phyloP scores from a whole-genome alignment of 2,329 filamentous ascomycete species.

The Lachnellula occidentalis region DNA sequence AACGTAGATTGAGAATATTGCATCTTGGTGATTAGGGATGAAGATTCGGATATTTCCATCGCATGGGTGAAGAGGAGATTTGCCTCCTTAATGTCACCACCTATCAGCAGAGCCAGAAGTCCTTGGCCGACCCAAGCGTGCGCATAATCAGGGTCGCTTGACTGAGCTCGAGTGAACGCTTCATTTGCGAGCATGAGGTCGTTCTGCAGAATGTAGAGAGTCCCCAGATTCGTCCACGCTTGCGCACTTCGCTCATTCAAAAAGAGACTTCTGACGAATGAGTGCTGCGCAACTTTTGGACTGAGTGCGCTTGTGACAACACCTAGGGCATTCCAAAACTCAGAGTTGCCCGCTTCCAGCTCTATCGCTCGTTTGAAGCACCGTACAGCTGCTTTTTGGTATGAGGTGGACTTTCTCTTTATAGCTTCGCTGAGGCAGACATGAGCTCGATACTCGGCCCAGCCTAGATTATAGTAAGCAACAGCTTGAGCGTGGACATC shows the following conservation, averaged over 20 bases:
- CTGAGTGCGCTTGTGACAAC: constrained; percentile 85
- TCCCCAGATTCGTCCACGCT: constrained; percentile 86
- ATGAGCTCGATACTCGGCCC: constrained; percentile 83
- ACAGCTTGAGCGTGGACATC: constrained; percentile 87
- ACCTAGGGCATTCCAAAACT: constrained; percentile 96
- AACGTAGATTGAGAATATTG: constrained; percentile 80
- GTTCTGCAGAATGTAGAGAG: constrained; percentile 76
- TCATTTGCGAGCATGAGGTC: constrained; percentile 84
- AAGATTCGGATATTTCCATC: constrained; percentile 83
- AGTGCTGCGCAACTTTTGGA: constrained; percentile 83
- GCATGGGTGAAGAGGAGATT: constrained; percentile 86
- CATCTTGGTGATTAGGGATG: constrained; percentile 64
- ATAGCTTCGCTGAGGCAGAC: constrained; percentile 50
- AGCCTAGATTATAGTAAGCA: constrained; percentile 95
- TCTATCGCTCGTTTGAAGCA: constrained; percentile 97
- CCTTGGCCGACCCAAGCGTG: constrained; percentile 94
- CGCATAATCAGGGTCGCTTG: constrained; percentile 87
- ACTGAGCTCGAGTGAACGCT: constrained; percentile 85
- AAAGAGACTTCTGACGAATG: constrained; percentile 87
- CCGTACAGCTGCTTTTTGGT: constrained; percentile 74
- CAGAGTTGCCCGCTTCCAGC: constrained; percentile 84
- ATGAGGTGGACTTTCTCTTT: constrained; percentile 56
- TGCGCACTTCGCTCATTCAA: constrained; percentile 82
- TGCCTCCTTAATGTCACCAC: constrained; percentile 69
- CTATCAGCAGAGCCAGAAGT: constrained; percentile 67